Evolutionary conservation across 495 filamentous ascomycete genomes (phyloP).

Genomic region (Daldinia grandis): DNA sequence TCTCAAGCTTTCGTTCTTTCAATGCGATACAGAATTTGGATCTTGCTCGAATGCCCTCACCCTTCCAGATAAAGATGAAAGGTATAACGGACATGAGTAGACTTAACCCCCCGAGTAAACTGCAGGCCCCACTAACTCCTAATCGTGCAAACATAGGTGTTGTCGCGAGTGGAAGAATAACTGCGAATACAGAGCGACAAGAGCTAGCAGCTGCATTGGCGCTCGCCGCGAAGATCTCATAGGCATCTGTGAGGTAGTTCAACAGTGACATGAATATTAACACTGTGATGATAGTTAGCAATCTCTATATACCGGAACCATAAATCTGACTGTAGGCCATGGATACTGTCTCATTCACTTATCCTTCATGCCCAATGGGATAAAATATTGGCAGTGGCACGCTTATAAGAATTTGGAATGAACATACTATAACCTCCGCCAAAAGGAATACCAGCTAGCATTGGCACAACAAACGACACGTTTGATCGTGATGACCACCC

Average conservation of each 20-base stretch:
- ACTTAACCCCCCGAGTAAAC: constrained; percentile 51
- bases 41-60: constrained; percentile 47
- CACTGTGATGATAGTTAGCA: constrained; percentile 37
- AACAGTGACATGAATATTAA: constrained; percentile 69
- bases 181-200: constrained; percentile 68
- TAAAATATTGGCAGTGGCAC: too few species aligned
- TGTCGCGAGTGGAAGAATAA: constrained; percentile 63
- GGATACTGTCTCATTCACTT: too few species aligned
- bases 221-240: constrained; percentile 74
- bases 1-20: constrained; percentile 48
- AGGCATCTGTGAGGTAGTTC: constrained; percentile 81
- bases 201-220: constrained; percentile 73
- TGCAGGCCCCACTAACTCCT: constrained; percentile 50
- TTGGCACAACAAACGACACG: constrained; percentile 71
- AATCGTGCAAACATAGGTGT: constrained; percentile 50
- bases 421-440: constrained; percentile 68
- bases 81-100: constrained; percentile 52
- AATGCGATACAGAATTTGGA: constrained; percentile 52
- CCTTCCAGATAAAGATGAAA: constrained; percentile 55
- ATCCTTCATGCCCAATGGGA: too few species aligned
- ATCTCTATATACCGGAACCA: neutral
- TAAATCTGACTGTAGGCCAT: too few species aligned
- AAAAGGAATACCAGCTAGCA: constrained; percentile 71
- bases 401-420: constrained; percentile 38
- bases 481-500: constrained; percentile 67